Base-by-base conservation (phyloP, 2,329 filamentous ascomycete species). In the Ceratocystis alfenasii region DNA sequence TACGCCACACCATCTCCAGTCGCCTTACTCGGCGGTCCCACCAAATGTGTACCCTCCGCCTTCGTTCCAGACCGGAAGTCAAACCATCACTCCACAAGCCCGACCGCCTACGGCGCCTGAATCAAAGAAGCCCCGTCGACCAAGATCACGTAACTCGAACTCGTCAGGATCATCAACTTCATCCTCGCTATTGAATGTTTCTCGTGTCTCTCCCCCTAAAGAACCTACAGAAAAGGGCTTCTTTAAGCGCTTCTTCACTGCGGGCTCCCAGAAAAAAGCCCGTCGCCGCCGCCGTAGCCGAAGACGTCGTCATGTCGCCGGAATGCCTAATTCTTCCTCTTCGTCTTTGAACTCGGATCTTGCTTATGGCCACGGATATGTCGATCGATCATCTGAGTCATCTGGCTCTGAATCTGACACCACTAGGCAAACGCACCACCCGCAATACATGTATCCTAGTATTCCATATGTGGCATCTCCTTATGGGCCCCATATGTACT, bases 301-400 rank as follows among this genome's bases (percentile, higher is more conserved):
- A 50, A 76, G 76, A 69, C 78, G 78, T 48, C 79, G 83, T 67
- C 79, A 87, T 64, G 78, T 86, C 53, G 33, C 62, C 7, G 81
- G 79, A 66, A 80, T 84, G 70, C 78, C 76, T 41, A 87, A 85
- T 70, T 86, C 82, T 1, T 88, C 85, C 1, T 86, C 83, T 1
- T 87, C 85, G 0, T 87, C 85, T 0, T 78, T 87, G 65, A 84
- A 87, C 73, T 83, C 81, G 22, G 87, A 89, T 71, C 75, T 89
- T 68, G 86, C 86, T 8, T 89, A 88, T 72, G 86, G 86, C 8
- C 79, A 76, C 65, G 85, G 84, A 17, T 86, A 81, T 69, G 76
- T 83, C 60, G 79, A 78, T 68, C 74, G 75, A 17, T 44, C 61
- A n/a, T 59, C 55, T 0, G 46, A 62, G 57, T 28, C 62, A 30